Evolutionary conservation across 2,329 filamentous ascomycete species (phyloP), one percentile per base, ranked within the genome.

Genomic region (Eutypa lata): DNA sequence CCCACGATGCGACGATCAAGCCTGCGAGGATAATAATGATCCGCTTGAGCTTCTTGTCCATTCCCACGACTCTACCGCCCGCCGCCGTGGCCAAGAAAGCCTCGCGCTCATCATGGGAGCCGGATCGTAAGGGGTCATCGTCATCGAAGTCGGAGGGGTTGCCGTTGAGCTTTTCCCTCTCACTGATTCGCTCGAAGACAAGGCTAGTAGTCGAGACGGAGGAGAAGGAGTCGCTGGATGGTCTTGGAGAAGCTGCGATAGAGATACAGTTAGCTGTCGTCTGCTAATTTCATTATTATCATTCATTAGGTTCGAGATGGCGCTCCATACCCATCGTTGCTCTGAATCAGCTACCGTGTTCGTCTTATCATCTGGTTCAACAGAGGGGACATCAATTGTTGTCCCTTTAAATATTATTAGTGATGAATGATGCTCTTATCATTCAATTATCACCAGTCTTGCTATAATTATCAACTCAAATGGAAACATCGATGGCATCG

Each of bases 151-250:
- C 66, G 57, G 69, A 61, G 60, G 68, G 57, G 64, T 70, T 62
- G 35, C 62, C 61, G 52, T 57, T 59, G 52, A 66, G 61, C 14
- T 68, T 76, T 66, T 75, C 70, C 44, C 73, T 69, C 66, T 89
- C 86, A 62, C 83, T 80, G 59, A 93, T 80, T 57, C 87, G 84
- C 60, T 94, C 89, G 66, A 94, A 89, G 50, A 94, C 83, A 14
- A 94, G 78, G 62, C 90, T 93, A 3, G 88, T 91, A 11, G 90
- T 93, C 33, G 90, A 94, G n/a, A 85, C 86, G 40, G 87, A 88
- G n/a, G 88, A 90, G 45, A 82, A 70, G 3, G 89, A 90, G 56
- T 80, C 80, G 63, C 72, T 72, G 50, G 82, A 83, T 54, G 68
- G 68, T 57, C 74, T 73, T 51, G 64, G 63, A 43, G 70, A 70